Conservation (phyloP, 192 early-diverging fungal species). For the Coemansia sp. region DNA sequence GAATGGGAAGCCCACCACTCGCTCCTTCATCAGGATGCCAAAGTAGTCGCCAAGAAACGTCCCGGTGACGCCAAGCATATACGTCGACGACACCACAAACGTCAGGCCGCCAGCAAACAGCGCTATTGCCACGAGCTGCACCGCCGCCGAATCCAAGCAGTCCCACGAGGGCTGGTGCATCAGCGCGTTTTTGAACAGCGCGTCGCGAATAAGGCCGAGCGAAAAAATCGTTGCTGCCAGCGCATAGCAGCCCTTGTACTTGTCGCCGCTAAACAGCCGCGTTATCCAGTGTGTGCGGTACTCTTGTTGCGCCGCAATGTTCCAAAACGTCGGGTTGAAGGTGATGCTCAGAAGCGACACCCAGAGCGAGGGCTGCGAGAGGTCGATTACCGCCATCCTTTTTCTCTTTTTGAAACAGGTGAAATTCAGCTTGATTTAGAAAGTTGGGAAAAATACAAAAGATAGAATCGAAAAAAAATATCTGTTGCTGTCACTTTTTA, state of each 20-base stretch:
- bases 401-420: not conserved
- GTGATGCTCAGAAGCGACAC: slow-evolving; percentile 67
- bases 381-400: slow-evolving; percentile 53
- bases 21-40: slow-evolving; percentile 85
- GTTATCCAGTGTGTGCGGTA: slow-evolving; percentile 73
- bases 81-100: slow-evolving; percentile 83
- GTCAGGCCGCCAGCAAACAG: slow-evolving; percentile 66
- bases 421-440: not conserved
- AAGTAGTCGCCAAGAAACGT: slow-evolving; percentile 96
- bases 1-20: slow-evolving; percentile 89
- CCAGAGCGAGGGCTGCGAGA: slow-evolving; percentile 66
- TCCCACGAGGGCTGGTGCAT: slow-evolving; percentile 63
- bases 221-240: slow-evolving; percentile 80
- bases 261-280: slow-evolving; percentile 65
- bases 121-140: slow-evolving; percentile 54
- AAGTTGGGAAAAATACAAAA: not conserved
- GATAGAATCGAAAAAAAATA: not conserved
- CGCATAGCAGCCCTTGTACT: slow-evolving; percentile 71
- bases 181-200: slow-evolving; percentile 70
- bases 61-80: slow-evolving; percentile 80
- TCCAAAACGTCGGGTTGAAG: slow-evolving; percentile 91
- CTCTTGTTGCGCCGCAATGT: slow-evolving; percentile 82
- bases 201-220: slow-evolving; percentile 81
- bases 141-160: slow-evolving; percentile 46
- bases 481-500: not conserved